Conservation (phyloP, 2,329 filamentous ascomycete species). For the Fusarium pseudograminearum region DNA sequence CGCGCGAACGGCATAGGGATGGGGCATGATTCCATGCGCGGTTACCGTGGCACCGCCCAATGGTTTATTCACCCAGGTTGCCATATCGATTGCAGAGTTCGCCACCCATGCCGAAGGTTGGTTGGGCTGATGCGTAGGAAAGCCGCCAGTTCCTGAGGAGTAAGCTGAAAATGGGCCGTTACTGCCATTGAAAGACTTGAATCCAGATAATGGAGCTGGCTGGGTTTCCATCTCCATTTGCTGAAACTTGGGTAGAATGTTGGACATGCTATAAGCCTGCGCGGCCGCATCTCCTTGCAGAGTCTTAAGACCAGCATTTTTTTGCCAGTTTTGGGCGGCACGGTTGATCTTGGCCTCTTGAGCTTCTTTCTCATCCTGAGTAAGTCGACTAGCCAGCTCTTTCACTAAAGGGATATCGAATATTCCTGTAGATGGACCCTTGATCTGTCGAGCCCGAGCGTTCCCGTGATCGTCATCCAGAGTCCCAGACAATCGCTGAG, state of each 20-base stretch:
- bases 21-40: conserved; percentile 35
- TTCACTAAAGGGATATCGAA: conserved; percentile 25
- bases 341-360: conserved; percentile 9
- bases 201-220: conserved; percentile 12
- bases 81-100: conserved; percentile 6
- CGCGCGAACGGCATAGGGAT: conserved; percentile 38
- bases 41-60: background rate
- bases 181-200: background rate
- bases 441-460: conserved; percentile 1
- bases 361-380: conserved; percentile 2
- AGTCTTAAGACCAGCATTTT: background rate
- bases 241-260: conserved; percentile 29
- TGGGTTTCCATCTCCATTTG: conserved; percentile 17
- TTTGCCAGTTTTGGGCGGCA: background rate
- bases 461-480: conserved; percentile 28
- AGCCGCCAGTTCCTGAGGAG: conserved; percentile 5
- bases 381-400: conserved; percentile 5
- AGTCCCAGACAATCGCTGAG: conserved; percentile 37
- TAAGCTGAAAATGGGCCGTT: conserved; percentile 21
- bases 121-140: conserved; percentile 10
- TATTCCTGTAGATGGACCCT: conserved; percentile 30
- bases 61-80: conserved; percentile 18
- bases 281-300: conserved; percentile 23
- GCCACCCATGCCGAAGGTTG: conserved; percentile 26
- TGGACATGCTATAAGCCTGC: conserved; percentile 13